Conservation (phyloP, 164 flowering plant genomes). For the Cinnamomum micranthum region DNA sequence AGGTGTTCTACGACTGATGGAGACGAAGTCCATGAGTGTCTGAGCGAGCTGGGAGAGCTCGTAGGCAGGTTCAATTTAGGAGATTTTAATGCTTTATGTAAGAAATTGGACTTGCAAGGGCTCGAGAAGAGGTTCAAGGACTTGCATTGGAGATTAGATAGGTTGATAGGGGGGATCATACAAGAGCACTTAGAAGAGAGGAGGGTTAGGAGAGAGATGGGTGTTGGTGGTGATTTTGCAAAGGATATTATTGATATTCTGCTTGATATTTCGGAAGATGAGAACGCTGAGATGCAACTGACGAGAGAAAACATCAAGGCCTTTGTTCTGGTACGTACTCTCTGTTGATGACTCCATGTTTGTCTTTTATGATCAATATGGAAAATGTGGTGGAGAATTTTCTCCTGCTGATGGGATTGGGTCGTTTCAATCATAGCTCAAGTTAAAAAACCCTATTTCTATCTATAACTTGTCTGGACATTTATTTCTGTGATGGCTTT, state of each 20-base stretch:
- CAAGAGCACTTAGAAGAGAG: constrained; percentile 25
- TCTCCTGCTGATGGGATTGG: too few relatives aligned
- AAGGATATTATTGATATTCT: constrained; percentile 53
- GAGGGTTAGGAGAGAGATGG: constrained; percentile 9
- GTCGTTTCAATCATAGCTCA: too few relatives aligned
- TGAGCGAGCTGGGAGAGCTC: constrained; percentile 34
- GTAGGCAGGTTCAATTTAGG: constrained; percentile 43
- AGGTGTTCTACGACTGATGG: constrained; percentile 28
- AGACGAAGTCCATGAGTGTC: constrained; percentile 25
- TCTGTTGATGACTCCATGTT: background rate
- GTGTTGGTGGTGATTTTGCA: constrained; percentile 1
- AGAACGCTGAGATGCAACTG: constrained; percentile 34
- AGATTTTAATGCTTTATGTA: constrained; percentile 39
- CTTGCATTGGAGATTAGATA: constrained; percentile 33
- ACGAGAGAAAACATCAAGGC: constrained; percentile 55
- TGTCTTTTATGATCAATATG: too few relatives aligned
- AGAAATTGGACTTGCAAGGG: constrained; percentile 47
- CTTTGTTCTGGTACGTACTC: constrained; percentile 40
- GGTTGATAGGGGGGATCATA: constrained; percentile 40
- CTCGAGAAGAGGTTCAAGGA: constrained; percentile 31
- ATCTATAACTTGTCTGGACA: too few relatives aligned
- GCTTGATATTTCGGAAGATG: constrained; percentile 38
- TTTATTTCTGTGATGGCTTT: too few relatives aligned
- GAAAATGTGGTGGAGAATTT: too few relatives aligned
- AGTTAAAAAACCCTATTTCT: too few relatives aligned